Evolutionary conservation across 2,329 filamentous ascomycete species (phyloP).

Genomic region (Ascochyta pisi): DNA sequence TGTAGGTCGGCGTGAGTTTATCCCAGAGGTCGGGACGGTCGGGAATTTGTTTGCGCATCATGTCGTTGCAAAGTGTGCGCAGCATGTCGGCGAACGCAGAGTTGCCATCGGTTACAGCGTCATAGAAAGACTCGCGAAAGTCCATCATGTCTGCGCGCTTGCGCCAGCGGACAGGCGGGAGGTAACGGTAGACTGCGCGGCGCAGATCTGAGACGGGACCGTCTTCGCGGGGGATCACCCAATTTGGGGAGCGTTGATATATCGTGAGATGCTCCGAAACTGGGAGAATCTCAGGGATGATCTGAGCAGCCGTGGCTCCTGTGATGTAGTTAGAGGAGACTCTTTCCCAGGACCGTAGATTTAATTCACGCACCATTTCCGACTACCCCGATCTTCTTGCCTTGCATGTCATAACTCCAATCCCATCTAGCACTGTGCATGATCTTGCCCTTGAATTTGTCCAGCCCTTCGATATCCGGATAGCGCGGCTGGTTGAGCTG

Average conservation of each 20-base stretch:
- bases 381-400: constrained; percentile 65
- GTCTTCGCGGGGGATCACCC: constrained; percentile 63
- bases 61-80: constrained; percentile 42
- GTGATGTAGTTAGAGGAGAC: constrained; percentile 3
- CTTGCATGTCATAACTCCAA: constrained; percentile 62
- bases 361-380: constrained; percentile 58
- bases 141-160: constrained; percentile 63
- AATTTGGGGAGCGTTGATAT: constrained; percentile 66
- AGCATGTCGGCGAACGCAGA: constrained; percentile 53
- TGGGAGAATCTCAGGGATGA: constrained; percentile 64
- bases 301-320: constrained; percentile 65
- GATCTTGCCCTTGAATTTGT: constrained; percentile 59
- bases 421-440: constrained; percentile 68
- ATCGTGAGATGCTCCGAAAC: constrained; percentile 59
- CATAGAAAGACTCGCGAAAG: constrained; percentile 58
- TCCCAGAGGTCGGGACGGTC: constrained; percentile 60
- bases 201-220: constrained; percentile 53
- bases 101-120: constrained; percentile 52
- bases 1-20: constrained; percentile 61
- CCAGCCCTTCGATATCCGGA: constrained; percentile 57
- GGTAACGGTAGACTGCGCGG: constrained; percentile 55
- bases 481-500: constrained; percentile 63
- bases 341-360: background rate
- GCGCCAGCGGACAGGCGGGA: constrained; percentile 59
- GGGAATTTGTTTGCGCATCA: constrained; percentile 58